phyloP scores from a whole-genome alignment of 108 stramenopile genomes.

The Fragilaria crotonensis region DNA sequence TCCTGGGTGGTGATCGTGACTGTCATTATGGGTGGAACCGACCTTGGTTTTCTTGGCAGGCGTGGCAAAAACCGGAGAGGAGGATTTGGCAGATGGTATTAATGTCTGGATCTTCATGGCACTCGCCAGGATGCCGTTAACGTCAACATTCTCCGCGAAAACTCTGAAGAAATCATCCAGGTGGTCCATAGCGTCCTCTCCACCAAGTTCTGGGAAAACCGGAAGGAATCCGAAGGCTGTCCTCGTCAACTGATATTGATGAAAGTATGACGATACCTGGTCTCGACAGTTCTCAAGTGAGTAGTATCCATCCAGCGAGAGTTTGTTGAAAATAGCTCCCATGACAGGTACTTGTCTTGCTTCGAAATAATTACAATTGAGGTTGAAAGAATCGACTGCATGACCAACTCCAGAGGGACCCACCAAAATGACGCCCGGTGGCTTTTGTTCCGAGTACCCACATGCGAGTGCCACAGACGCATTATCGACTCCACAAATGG shows the following conservation, averaged over 20 bases:
- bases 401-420: conserved; percentile 87
- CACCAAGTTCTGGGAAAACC: conserved; percentile 32
- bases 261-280: conserved; percentile 69
- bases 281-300: conserved; percentile 70
- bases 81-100: background rate
- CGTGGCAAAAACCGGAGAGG: background rate
- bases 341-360: conserved; percentile 60
- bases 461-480: conserved; percentile 74
- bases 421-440: conserved; percentile 57
- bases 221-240: conserved; percentile 78
- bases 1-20: background rate
- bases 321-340: conserved; percentile 86
- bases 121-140: conserved; percentile 34
- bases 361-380: conserved; percentile 91
- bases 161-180: conserved; percentile 39
- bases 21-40: conserved; percentile 6
- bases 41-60: conserved; percentile 1
- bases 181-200: conserved; percentile 15
- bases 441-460: conserved; percentile 34
- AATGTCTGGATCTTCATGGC: conserved; percentile 22
- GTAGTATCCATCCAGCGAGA: conserved; percentile 76
- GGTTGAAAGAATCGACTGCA: conserved; percentile 94
- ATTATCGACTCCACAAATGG: conserved; percentile 92
- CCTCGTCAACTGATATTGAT: conserved; percentile 31
- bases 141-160: conserved; percentile 53